Base-by-base conservation (phyloP, 176 grass and related monocot genomes). In the Eragrostis curvula region DNA sequence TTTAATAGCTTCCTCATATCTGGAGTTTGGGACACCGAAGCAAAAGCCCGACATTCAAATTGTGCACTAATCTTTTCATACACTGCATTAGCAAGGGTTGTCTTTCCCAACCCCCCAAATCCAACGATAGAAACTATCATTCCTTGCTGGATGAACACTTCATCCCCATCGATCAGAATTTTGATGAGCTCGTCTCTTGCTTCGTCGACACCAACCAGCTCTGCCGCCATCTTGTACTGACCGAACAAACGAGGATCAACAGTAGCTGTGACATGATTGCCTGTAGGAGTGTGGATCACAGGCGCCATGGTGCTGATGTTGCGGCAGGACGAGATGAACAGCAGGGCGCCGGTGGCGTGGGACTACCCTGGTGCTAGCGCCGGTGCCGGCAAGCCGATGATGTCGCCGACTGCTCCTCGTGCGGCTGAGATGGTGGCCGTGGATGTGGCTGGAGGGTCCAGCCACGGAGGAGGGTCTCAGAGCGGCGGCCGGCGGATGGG, bases 231-330 rank as follows among this genome's bases (percentile, higher is more conserved):
- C 36, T 2, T 0, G 6, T 75, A 59, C 2, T 7, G 73, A 59
- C 5, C 43, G 25, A 3, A n/a, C n/a, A 39, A 5, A 25, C 6
- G 36, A 23, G 73, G 73, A 43, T 58, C 18, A 15, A 42, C 8
- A 2, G 9, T 8, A 7, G 51, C 14, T 18, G 15, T 18, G 50
- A 9, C 1, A 15, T 28, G 18, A 18, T 8, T 74, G n/a, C n/a
- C n/a, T n/a, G n/a, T n/a, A n/a, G n/a, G n/a, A n/a, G n/a, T 48
- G 7, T 52, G 79, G 2, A 71, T 94, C 81, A 16, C 84, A 42
- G 84, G 72, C 58, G 75, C 85, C 40, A 80, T 73, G 67, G 65
- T 86, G 27, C 67, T 91, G 8, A 83, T 89, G 66, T 42, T 89
- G 5, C 83, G 41, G 39, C 74, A 73, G 48, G 79, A 80, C 68